Evolutionary conservation across 129 eudicot species (phyloP).

Genomic region (Dittrichia graveolens): DNA sequence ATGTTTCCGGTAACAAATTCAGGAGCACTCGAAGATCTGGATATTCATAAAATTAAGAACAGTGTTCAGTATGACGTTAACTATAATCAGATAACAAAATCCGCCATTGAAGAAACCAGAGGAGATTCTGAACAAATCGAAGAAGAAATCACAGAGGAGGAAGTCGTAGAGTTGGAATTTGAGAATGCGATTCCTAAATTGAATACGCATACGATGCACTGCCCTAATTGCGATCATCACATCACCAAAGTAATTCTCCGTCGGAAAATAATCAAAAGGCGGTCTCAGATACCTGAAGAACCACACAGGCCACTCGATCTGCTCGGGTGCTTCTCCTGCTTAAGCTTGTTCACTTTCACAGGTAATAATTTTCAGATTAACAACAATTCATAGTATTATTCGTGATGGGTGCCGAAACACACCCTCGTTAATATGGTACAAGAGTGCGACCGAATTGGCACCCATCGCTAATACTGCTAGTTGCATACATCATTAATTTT

Average conservation of each 20-base stretch:
- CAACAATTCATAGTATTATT: no score
- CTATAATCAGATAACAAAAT: not conserved
- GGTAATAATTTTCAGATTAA: constrained; percentile 30
- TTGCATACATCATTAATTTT: no score
- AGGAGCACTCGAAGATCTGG: constrained; percentile 36
- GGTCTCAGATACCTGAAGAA: not conserved
- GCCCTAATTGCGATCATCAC: constrained; percentile 52
- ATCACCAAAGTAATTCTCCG: constrained; percentile 68
- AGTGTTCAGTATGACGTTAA: constrained; percentile 13
- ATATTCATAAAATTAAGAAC: constrained; percentile 24
- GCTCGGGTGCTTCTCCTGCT: constrained; percentile 67
- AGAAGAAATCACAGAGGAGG: constrained; percentile 51
- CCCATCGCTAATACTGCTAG: no score
- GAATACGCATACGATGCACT: constrained; percentile 55
- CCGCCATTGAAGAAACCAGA: constrained; percentile 9
- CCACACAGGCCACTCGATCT: constrained; percentile 25
- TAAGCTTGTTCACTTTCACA: constrained; percentile 50
- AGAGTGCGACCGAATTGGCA: no score
- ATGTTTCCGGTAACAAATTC: constrained; percentile 18
- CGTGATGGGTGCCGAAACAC: no score
- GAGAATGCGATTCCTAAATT: constrained; percentile 46
- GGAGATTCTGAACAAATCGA: constrained; percentile 23
- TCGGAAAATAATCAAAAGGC: constrained; percentile 31
- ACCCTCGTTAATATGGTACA: no score
- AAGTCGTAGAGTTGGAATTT: constrained; percentile 62